These are phyloP conservation scores for Tephrocybe sp. DNA, from an alignment of 768 basidiomycete genomes.

Conservation along the genomic window DNA sequence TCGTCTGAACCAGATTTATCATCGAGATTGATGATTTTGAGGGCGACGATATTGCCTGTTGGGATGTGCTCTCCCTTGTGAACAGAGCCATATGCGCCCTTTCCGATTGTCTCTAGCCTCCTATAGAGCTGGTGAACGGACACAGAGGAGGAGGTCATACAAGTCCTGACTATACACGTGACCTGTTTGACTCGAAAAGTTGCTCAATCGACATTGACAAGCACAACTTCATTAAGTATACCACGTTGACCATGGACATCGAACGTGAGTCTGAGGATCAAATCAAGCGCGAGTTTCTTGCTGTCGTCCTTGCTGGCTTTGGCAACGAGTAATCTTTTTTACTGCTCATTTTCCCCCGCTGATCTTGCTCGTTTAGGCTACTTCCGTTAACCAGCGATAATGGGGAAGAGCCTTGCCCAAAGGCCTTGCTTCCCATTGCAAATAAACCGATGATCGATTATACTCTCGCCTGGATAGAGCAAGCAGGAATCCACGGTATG, in stretches of 20 bases:
- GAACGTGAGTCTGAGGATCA: conserved; percentile 50
- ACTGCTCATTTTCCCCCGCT: conserved; percentile 9
- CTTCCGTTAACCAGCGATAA: conserved; percentile 72
- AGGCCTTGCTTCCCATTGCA: conserved; percentile 83
- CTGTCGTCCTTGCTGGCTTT: conserved; percentile 86
- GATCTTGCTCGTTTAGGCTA: conserved; percentile 42
- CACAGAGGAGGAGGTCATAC: conserved; percentile 20
- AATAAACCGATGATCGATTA: conserved; percentile 89
- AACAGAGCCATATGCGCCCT: conserved; percentile 95
- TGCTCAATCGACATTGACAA: background rate
- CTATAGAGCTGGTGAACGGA: conserved; percentile 79
- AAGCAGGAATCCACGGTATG: conserved; percentile 79
- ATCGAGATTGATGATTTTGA: conserved; percentile 99
- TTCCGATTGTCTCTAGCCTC: conserved; percentile 90
- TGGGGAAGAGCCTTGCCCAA: conserved; percentile 81
- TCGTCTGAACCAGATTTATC: conserved; percentile 83
- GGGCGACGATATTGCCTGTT: conserved; percentile 86
- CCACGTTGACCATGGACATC: conserved; percentile 52
- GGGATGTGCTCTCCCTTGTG: conserved; percentile 86
- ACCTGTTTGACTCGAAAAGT: conserved; percentile 4
- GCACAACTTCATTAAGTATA: background rate
- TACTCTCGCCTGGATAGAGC: conserved; percentile 81
- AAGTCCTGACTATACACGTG: conserved; percentile 10
- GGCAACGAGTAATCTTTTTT: conserved; percentile 67
- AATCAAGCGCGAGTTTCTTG: conserved; percentile 77